Evolutionary conservation across 2,329 filamentous ascomycete species (phyloP).

Genomic region (Pseudogymnoascus sp.): DNA sequence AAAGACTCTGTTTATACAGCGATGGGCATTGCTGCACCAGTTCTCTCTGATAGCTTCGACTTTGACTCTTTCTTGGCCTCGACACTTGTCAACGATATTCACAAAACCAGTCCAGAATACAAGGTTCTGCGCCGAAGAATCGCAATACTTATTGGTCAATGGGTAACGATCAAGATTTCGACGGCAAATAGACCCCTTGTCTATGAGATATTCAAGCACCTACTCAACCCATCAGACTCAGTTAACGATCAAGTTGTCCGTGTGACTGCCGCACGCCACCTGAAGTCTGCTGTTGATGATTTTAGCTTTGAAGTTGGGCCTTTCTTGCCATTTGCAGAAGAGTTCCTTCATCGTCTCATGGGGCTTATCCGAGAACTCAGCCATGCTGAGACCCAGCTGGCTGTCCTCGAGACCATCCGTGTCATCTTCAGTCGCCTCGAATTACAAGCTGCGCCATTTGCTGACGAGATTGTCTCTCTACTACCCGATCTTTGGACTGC

Average conservation of each 20-base stretch:
- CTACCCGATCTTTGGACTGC: conserved; percentile 79
- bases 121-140: conserved; percentile 82
- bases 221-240: conserved; percentile 68
- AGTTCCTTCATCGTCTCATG: conserved; percentile 66
- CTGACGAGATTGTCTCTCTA: conserved; percentile 72
- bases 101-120: conserved; percentile 52
- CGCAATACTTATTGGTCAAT: conserved; percentile 80
- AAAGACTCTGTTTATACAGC: conserved; percentile 95
- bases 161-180: conserved; percentile 72
- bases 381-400: conserved; percentile 81
- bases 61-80: conserved; percentile 73
- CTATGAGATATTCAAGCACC: conserved; percentile 82
- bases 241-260: conserved; percentile 87
- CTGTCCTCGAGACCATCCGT: conserved; percentile 77
- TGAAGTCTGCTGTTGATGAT: conserved; percentile 73
- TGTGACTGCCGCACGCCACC: conserved; percentile 79
- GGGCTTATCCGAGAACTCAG: conserved; percentile 71
- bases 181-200: conserved; percentile 62
- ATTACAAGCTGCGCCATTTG: conserved; percentile 56
- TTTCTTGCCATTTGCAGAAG: conserved; percentile 70
- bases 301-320: conserved; percentile 67
- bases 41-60: conserved; percentile 66
- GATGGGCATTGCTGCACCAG: conserved; percentile 74
- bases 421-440: conserved; percentile 76
- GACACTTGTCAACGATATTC: conserved; percentile 71